Evolutionary conservation across 2,329 filamentous ascomycete genomes (phyloP), one percentile per base, ranked within the genome.

Genomic region (Didymella pinodella): DNA sequence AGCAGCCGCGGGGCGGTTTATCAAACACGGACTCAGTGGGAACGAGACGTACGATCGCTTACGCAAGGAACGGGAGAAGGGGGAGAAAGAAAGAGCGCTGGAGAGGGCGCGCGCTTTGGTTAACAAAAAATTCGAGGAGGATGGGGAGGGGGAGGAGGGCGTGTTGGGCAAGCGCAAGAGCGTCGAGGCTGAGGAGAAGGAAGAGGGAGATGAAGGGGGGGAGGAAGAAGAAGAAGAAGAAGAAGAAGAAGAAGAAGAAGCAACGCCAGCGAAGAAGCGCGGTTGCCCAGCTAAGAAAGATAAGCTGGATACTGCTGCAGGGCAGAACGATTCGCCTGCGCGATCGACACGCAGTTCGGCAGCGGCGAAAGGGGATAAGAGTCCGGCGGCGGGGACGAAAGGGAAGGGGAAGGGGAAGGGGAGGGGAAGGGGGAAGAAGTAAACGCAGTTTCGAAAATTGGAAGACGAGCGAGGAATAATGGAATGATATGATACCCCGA

Each of bases 1-100:
- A 68, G 86, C 87, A 65, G 93, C 92, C 6, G 91, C 92, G 14
- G 87, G 86, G 50, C 85, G 94, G 49, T 91, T 99, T 60, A 88
- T 99, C 69, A 92, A 90, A 73, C 86, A 91, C 60, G 92, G 91
- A 52, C 79, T 98, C 70, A 89, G 73, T 2, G 81, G 81, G 29
- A 83, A 83, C 55, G 79, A 81, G 48, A 68, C 69, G 64, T 81
- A 78, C 60, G 80, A 82, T 65, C 59, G 69, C 14, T 73, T 81
- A 62, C 59, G 79, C 36, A 69, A 64, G 54, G 78, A 77, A 65
- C 64, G 72, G 48, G 64, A 71, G 55, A 74, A 68, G 10, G 69
- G 71, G 62, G 78, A 81, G 61, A 68, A 62, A 50, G 71, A 68
- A n/a, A 46, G 63, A 7, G 69, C 68, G 45, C 53, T 66, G 41